Conservation (phyloP, 257 asterid species). For the Solanum bulbocastanum region DNA sequence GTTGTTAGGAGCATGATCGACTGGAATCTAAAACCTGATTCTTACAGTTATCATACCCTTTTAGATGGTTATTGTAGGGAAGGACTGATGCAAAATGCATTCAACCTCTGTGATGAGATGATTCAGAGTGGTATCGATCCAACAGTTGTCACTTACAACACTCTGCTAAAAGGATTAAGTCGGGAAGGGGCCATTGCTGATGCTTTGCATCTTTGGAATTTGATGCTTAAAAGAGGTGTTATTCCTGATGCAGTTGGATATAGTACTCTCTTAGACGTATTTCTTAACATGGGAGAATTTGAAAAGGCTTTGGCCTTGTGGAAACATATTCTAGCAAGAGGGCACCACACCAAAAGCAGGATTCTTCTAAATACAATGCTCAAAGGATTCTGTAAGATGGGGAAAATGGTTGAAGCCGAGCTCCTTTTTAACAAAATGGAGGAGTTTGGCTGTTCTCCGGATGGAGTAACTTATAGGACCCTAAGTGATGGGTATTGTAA, state of each 20-base stretch:
- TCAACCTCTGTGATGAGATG: constrained; percentile 61
- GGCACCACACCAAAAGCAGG: constrained; percentile 34
- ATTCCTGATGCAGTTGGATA: constrained; percentile 63
- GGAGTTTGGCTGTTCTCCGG: constrained; percentile 54
- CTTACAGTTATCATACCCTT: constrained; percentile 62
- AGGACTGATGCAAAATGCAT: constrained; percentile 52
- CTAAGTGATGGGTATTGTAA: constrained; percentile 62
- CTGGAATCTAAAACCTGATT: constrained; percentile 59
- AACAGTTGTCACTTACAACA: constrained; percentile 60
- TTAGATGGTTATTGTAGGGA: constrained; percentile 66
- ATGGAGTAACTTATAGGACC: constrained; percentile 62
- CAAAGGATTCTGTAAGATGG: constrained; percentile 70
- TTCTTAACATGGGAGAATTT: constrained; percentile 38
- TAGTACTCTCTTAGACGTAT: constrained; percentile 56
- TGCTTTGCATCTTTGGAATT: constrained; percentile 67
- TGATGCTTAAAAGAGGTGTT: constrained; percentile 67
- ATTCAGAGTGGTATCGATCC: constrained; percentile 44
- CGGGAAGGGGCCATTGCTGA: constrained; percentile 41
- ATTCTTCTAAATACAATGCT: constrained; percentile 60
- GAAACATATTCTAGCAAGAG: constrained; percentile 68
- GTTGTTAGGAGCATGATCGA: constrained; percentile 35
- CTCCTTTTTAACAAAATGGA: constrained; percentile 51
- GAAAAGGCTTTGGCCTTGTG: constrained; percentile 49
- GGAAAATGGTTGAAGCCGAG: constrained; percentile 63
- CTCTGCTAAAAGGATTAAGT: constrained; percentile 70